phyloP scores from a whole-genome alignment of 805 yeast genomes.

The Candida coleopterorum region DNA sequence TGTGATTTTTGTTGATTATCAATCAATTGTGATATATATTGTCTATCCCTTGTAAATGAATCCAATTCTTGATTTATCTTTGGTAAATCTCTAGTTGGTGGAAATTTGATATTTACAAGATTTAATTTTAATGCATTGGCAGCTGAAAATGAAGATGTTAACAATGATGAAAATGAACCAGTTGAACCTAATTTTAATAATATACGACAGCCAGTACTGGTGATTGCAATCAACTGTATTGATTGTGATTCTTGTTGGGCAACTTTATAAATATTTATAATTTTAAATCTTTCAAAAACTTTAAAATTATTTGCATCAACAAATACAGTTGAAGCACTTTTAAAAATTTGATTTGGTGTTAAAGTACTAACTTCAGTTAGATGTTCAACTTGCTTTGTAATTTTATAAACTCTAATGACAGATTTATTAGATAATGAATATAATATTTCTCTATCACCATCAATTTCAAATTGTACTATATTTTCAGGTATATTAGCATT shows the following conservation, averaged over 20 bases:
- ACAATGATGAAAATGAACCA: slow-evolving; percentile 14
- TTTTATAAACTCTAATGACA: slow-evolving; percentile 70
- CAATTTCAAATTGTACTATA: slow-evolving; percentile 63
- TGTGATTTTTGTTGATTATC: slow-evolving; percentile 45
- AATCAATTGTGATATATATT: slow-evolving; percentile 34
- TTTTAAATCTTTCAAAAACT: slow-evolving; percentile 43
- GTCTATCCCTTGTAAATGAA: slow-evolving; percentile 37
- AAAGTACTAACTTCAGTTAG: slow-evolving; percentile 33
- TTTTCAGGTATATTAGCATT: slow-evolving; percentile 43
- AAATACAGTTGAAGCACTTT: slow-evolving; percentile 45
- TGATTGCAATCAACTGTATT: slow-evolving; percentile 70
- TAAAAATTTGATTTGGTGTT: slow-evolving; percentile 43
- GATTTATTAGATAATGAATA: slow-evolving; percentile 83
- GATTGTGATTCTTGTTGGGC: slow-evolving; percentile 61
- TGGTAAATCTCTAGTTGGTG: slow-evolving; percentile 53
- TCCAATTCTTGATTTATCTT: slow-evolving; percentile 37
- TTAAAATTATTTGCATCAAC: slow-evolving; percentile 55
- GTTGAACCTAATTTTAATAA: slow-evolving; percentile 48
- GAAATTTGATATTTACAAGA: slow-evolving; percentile 51
- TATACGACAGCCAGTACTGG: slow-evolving; percentile 79
- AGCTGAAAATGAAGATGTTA: slow-evolving; percentile 16
- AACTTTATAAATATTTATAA: slow-evolving; percentile 61
- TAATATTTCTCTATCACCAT: slow-evolving; percentile 68
- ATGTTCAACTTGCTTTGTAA: slow-evolving; percentile 39
- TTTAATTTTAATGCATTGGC: slow-evolving; percentile 25